phyloP scores from a whole-genome alignment of 2,329 filamentous ascomycete species.

The Fusarium chlamydosporum region DNA sequence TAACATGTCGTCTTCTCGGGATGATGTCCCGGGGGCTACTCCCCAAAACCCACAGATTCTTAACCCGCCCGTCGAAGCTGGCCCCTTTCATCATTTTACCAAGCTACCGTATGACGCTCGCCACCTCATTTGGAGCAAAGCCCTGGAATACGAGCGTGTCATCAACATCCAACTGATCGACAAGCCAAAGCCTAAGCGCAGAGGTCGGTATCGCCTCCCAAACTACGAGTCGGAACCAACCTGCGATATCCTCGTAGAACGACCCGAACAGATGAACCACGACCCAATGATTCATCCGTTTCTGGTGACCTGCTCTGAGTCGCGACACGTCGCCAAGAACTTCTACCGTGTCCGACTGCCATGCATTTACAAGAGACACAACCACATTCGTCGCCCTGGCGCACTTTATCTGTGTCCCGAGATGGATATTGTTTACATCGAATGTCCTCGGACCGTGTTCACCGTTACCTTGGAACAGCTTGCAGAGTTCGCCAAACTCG shows the following conservation, averaged over 20 bases:
- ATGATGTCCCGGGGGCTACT: neutral
- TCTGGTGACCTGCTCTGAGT: neutral
- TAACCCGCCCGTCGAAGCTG: too few species aligned
- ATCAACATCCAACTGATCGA: neutral
- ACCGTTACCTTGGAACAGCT: neutral
- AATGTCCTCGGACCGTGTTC: too few species aligned
- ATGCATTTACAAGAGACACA: accelerated
- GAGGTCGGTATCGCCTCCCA: too few species aligned
- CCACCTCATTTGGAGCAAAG: neutral
- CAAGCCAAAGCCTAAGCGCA: too few species aligned
- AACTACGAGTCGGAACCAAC: too few species aligned
- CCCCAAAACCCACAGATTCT: neutral
- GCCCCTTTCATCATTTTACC: neutral
- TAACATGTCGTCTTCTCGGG: too few species aligned
- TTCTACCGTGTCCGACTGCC: neutral
- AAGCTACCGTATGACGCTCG: neutral
- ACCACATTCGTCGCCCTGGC: accelerated
- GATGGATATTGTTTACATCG: accelerated
- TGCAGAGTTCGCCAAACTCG: accelerated
- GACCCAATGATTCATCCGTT: neutral
- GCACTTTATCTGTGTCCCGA: neutral
- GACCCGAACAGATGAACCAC: neutral
- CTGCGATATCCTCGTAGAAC: too few species aligned
- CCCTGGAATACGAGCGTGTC: neutral
- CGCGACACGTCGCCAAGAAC: neutral